These are phyloP conservation scores for Carex scoparia DNA, from an alignment of 176 grass and related monocot genomes.

Conservation along the genomic window DNA sequence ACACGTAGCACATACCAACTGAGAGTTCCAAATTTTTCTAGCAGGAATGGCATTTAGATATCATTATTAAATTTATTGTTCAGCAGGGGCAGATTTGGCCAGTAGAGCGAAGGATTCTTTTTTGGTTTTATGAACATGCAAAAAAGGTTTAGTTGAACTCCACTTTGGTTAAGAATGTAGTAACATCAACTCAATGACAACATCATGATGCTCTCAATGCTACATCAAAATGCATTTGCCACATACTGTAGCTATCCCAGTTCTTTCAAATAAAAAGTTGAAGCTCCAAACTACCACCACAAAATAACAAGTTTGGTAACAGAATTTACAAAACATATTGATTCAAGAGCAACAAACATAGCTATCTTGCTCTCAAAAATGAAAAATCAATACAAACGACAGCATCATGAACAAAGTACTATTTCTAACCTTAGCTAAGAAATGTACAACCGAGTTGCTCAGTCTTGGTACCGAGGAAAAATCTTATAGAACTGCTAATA, in stretches of 20 bases:
- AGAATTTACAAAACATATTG: constrained; percentile 11
- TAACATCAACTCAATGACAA: neutral
- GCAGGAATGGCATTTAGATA: neutral
- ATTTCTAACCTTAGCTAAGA: constrained; percentile 19
- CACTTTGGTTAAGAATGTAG: neutral
- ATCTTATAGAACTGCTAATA: neutral
- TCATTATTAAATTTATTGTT: neutral
- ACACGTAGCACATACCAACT: too few relatives aligned
- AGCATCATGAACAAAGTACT: neutral
- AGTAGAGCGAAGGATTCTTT: neutral
- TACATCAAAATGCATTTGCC: neutral
- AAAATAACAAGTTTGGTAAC: constrained; percentile 20
- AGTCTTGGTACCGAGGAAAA: neutral
- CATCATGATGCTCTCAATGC: neutral
- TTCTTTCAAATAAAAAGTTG: neutral
- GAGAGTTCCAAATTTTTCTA: neutral
- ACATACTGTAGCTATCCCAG: neutral
- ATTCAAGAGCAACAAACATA: neutral
- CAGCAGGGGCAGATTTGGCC: neutral
- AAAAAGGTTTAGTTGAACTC: neutral
- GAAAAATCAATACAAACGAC: constrained; percentile 3
- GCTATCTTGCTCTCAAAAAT: constrained; percentile 5
- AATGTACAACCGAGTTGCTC: constrained; percentile 24
- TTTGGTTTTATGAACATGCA: neutral
- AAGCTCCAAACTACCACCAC: neutral